Evolutionary conservation across 116 monocot genomes (phyloP).

Genomic region (Iris pallida): DNA sequence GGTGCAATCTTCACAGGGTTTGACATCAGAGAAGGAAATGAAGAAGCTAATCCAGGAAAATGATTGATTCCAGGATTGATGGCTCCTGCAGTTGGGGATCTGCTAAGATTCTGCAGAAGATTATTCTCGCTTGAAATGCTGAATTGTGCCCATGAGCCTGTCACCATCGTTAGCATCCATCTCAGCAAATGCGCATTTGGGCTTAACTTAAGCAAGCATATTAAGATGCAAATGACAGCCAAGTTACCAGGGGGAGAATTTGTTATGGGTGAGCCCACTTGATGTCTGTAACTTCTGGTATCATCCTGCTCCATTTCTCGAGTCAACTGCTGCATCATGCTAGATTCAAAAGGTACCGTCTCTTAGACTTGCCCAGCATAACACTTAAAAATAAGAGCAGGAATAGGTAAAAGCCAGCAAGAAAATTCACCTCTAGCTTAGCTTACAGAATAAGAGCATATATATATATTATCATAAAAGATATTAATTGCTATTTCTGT

Average conservation of each 20-base stretch:
- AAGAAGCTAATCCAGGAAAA: slow-evolving; percentile 66
- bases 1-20: slow-evolving; percentile 56
- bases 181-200: too few relatives aligned
- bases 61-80: slow-evolving; percentile 34
- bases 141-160: slow-evolving; percentile 81
- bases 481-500: too few relatives aligned
- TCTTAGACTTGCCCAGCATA: background rate
- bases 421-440: too few relatives aligned
- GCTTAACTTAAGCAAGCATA: too few relatives aligned
- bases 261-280: slow-evolving; percentile 71
- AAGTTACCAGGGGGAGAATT: slow-evolving; percentile 98
- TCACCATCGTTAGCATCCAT: background rate
- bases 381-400: too few relatives aligned
- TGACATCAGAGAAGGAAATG: slow-evolving; percentile 45
- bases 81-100: slow-evolving; percentile 39
- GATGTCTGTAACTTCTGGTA: slow-evolving; percentile 45
- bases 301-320: slow-evolving; percentile 84
- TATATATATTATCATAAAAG: too few relatives aligned
- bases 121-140: slow-evolving; percentile 58
- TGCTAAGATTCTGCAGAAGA: slow-evolving; percentile 35
- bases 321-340: slow-evolving; percentile 74
- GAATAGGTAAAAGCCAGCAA: too few relatives aligned
- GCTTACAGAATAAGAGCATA: too few relatives aligned
- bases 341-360: slow-evolving; percentile 14
- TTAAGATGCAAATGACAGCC: too few relatives aligned